These are phyloP conservation scores for Penicillium hesseltinei DNA, from an alignment of 2,329 filamentous ascomycete genomes.

Conservation along the genomic window DNA sequence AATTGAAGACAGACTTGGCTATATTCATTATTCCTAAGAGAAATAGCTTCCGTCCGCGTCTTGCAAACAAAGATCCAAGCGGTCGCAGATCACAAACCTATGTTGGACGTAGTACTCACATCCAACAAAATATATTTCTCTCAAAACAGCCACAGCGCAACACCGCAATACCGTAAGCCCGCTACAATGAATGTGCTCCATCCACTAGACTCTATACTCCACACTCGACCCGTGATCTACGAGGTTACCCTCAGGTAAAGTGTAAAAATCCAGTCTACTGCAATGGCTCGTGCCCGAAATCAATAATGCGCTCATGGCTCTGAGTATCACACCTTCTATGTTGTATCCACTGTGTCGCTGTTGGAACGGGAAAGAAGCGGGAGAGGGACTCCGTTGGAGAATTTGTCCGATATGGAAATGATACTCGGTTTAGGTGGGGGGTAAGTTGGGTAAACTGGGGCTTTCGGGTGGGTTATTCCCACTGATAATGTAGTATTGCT, in stretches of 20 bases:
- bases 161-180: not conserved
- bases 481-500: not conserved
- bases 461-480: not conserved
- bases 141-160: not conserved
- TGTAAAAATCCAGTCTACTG: not conserved
- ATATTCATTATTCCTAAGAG: too few relatives aligned
- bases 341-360: not conserved
- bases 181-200: not conserved
- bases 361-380: conserved; percentile 3
- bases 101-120: not conserved
- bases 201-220: not conserved
- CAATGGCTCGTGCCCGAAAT: conserved; percentile 4
- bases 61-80: not conserved
- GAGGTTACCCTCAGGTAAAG: not conserved
- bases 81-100: not conserved
- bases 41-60: not conserved
- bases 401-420: conserved; percentile 8
- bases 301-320: conserved; percentile 1
- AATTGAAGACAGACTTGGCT: not conserved
- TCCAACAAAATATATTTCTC: not conserved
- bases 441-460: not conserved
- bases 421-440: conserved; percentile 4
- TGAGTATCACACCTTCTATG: not conserved
- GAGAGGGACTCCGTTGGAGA: conserved; percentile 2
- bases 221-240: conserved; percentile 8